Percentiles rank a stretch among this genome's conserved stretches.
These are phyloP conservation scores for Kwoniella sp. DNA, from an alignment of 768 basidiomycete species.

Conservation along the genomic window DNA sequence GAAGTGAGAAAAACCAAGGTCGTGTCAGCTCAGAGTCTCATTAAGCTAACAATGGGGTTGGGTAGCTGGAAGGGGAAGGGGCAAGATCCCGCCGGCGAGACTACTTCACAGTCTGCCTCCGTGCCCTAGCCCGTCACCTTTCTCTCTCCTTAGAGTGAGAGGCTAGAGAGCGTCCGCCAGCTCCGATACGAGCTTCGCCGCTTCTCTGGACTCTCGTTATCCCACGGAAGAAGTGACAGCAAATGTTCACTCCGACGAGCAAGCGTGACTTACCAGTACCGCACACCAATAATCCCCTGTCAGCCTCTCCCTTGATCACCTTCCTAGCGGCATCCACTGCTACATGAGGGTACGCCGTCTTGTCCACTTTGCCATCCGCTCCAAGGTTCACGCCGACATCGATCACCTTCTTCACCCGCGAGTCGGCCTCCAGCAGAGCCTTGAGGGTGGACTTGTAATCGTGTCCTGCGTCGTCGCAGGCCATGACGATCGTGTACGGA, in stretches of 20 bases:
- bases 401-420: slow-evolving; percentile 44
- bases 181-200: too few relatives aligned
- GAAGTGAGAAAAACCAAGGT: too few relatives aligned
- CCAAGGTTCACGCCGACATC: slow-evolving; percentile 46
- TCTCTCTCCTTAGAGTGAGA: too few relatives aligned
- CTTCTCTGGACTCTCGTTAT: too few relatives aligned
- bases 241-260: not conserved
- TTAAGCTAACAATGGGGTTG: too few relatives aligned
- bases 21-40: too few relatives aligned
- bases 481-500: slow-evolving; percentile 47
- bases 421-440: slow-evolving; percentile 39
- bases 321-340: slow-evolving; percentile 52
- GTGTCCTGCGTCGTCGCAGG: slow-evolving; percentile 50
- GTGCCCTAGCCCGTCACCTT: too few relatives aligned
- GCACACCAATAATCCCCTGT: slow-evolving; percentile 53
- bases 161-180: too few relatives aligned
- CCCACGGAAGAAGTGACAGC: too few relatives aligned
- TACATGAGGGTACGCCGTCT: slow-evolving; percentile 52
- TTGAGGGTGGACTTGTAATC: slow-evolving; percentile 48
- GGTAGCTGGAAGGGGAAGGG: too few relatives aligned
- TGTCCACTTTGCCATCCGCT: slow-evolving; percentile 35
- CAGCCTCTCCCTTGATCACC: slow-evolving; percentile 46
- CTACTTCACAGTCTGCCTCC: too few relatives aligned
- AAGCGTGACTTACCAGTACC: slow-evolving; percentile 45
- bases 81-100: too few relatives aligned